These are phyloP conservation scores for Solanum ossicruentum DNA, from an alignment of 257 asterid species.

Conservation along the genomic window DNA sequence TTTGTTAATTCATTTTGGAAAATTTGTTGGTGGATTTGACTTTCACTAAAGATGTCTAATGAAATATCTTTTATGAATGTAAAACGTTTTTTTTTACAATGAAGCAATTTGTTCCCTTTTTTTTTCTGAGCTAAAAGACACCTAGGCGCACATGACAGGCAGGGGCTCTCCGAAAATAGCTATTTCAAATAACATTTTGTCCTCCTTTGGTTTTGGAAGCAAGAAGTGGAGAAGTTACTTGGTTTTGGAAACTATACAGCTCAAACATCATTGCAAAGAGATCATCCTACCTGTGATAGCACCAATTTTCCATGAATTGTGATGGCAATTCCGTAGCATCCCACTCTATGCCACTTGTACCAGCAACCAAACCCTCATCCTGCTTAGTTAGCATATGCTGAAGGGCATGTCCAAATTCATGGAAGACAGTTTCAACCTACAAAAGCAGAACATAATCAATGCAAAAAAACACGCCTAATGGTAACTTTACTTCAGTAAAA, in stretches of 20 bases:
- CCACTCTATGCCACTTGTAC: slow-evolving; percentile 87
- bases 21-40: neutral
- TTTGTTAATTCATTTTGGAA: neutral
- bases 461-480: neutral
- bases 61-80: neutral
- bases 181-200: neutral
- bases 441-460: slow-evolving; percentile 1
- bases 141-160: neutral
- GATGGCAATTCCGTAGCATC: slow-evolving; percentile 97
- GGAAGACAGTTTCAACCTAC: slow-evolving; percentile 95
- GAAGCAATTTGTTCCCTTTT: neutral
- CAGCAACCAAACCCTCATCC: slow-evolving; percentile 98
- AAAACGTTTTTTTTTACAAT: neutral
- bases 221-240: neutral
- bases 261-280: neutral
- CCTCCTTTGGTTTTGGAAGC: neutral
- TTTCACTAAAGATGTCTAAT: neutral
- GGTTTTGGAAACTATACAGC: neutral
- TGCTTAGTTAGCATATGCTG: slow-evolving; percentile 97
- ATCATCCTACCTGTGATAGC: slow-evolving; percentile 71
- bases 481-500: neutral
- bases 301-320: slow-evolving; percentile 98
- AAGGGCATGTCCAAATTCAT: slow-evolving; percentile 96
- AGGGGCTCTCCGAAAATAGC: neutral
- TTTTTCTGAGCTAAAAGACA: neutral